Conservation (phyloP, 169 alveolate species). For the Eimeria necatrix region DNA sequence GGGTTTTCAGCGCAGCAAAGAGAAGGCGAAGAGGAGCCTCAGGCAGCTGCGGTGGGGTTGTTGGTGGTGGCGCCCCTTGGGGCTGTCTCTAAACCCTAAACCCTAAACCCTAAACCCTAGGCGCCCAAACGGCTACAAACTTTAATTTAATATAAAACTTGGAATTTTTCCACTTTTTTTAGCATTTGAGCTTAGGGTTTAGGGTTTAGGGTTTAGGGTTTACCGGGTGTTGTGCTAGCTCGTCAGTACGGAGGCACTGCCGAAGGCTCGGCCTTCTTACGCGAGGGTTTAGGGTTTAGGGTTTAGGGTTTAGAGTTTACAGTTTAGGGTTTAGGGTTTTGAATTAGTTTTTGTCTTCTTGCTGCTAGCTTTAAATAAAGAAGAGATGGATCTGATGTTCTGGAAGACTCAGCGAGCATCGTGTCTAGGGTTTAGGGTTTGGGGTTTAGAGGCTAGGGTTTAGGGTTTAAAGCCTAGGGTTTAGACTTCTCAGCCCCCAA, state of each 20-base stretch:
- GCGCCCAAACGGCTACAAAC: neutral
- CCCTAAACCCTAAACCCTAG: conserved; percentile 60
- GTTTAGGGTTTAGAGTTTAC: conserved; percentile 33
- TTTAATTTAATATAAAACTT: too few relatives aligned
- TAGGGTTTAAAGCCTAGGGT: too few relatives aligned
- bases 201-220: conserved; percentile 11
- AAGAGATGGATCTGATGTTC: too few relatives aligned
- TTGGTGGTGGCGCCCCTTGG: too few relatives aligned
- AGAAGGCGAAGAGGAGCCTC: conserved; percentile 43
- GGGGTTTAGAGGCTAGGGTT: too few relatives aligned
- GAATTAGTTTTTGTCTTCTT: neutral
- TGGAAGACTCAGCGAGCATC: too few relatives aligned
- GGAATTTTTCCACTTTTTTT: neutral
- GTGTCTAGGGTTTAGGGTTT: too few relatives aligned
- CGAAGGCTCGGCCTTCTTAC: too few relatives aligned
- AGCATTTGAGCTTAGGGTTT: neutral
- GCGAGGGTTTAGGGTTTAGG: too few relatives aligned
- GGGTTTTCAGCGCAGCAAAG: conserved; percentile 75
- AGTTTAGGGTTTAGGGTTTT: conserved; percentile 15
- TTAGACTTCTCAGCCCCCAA: too few relatives aligned
- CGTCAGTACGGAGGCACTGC: too few relatives aligned
- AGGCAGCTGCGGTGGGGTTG: too few relatives aligned
- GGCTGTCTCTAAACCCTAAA: conserved; percentile 69
- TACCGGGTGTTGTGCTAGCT: neutral
- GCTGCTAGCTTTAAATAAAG: neutral